phyloP scores from a whole-genome alignment of 768 basidiomycete species.

The Suillus placidus region DNA sequence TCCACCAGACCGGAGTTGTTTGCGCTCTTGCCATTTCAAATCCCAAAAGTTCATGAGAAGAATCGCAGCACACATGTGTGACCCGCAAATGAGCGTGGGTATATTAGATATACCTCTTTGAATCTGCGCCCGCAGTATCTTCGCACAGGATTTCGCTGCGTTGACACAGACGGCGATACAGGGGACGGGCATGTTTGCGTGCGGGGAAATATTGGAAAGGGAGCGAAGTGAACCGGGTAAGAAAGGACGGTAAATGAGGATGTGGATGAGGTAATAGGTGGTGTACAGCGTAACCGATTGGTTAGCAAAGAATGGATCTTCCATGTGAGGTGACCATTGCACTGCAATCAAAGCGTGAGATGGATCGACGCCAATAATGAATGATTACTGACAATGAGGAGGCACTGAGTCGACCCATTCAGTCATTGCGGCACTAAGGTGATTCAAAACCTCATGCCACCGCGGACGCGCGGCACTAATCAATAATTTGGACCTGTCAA shows the following conservation, averaged over 20 bases:
- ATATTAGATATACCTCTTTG: slow-evolving; percentile 46
- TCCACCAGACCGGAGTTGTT: slow-evolving; percentile 24
- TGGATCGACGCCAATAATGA: background rate
- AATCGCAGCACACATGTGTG: slow-evolving; percentile 54
- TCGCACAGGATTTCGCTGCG: slow-evolving; percentile 61
- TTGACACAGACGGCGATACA: slow-evolving; percentile 60
- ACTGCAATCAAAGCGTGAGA: slow-evolving; percentile 39
- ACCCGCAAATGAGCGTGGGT: slow-evolving; percentile 45
- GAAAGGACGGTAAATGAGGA: slow-evolving; percentile 73
- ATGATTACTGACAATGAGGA: slow-evolving; percentile 53
- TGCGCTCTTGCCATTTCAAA: slow-evolving; percentile 49
- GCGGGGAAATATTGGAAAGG: slow-evolving; percentile 25
- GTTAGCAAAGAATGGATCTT: slow-evolving; percentile 49
- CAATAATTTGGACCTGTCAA: slow-evolving; percentile 63
- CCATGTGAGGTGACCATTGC: slow-evolving; percentile 57
- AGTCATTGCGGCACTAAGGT: slow-evolving; percentile 69
- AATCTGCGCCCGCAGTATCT: slow-evolving; percentile 58
- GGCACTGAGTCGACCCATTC: slow-evolving; percentile 75
- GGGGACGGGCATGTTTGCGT: slow-evolving; percentile 43
- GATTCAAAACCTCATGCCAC: slow-evolving; percentile 63
- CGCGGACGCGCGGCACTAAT: slow-evolving; percentile 53
- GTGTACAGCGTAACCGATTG: slow-evolving; percentile 61
- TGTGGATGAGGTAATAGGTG: slow-evolving; percentile 62
- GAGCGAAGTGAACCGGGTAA: slow-evolving; percentile 46
- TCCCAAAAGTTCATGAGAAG: slow-evolving; percentile 64